Conservation (phyloP, 352 stramenopile species). For the Hyaloperonospora arabidopsidis region DNA sequence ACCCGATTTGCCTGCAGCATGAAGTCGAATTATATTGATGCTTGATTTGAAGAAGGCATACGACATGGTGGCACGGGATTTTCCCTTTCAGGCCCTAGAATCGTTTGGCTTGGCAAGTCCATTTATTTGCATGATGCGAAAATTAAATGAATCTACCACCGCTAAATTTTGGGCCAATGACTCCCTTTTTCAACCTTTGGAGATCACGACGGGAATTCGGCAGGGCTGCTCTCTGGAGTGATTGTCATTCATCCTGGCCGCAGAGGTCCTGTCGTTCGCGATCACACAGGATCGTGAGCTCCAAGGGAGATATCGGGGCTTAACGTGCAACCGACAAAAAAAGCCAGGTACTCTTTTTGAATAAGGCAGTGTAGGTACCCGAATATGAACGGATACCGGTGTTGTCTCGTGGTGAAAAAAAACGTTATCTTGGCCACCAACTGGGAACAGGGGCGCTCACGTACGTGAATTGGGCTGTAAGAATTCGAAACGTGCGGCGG, state of each 20-base stretch:
- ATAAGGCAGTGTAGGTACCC: background rate
- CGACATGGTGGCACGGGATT: background rate
- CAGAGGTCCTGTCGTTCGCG: background rate
- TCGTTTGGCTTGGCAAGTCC: background rate
- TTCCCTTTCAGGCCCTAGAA: background rate
- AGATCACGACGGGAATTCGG: too few species aligned
- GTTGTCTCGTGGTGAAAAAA: background rate
- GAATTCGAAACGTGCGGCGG: background rate
- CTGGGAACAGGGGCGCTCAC: background rate
- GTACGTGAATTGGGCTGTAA: background rate
- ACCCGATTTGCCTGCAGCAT: background rate
- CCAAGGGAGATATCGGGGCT: background rate
- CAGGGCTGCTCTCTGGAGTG: background rate
- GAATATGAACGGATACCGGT: background rate
- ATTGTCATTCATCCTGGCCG: background rate
- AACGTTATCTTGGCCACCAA: background rate
- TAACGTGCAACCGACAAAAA: background rate
- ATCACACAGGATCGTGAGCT: too few species aligned
- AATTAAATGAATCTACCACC: background rate
- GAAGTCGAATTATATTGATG: background rate
- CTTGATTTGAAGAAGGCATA: background rate
- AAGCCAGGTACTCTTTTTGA: too few species aligned
- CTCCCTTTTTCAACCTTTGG: background rate
- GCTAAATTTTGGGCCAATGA: background rate
- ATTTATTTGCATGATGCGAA: background rate